Percentiles rank a stretch among this genome's conserved stretches.
Conservation (phyloP, 106 monocot species). For the Agapanthus africanus region DNA sequence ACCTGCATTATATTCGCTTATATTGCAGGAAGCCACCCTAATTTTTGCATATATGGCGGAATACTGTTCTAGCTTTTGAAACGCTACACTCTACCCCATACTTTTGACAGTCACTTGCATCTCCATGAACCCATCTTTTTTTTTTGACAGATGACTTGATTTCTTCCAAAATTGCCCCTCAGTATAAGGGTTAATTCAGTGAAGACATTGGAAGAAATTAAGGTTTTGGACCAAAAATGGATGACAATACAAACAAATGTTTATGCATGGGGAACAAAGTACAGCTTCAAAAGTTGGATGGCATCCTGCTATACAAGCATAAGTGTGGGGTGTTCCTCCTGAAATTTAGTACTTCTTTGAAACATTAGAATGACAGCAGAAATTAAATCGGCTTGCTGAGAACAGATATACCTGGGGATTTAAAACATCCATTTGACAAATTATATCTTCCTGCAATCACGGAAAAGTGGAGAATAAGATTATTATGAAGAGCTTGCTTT, state of each 20-base stretch:
- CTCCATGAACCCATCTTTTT: no score
- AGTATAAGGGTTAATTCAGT: no score
- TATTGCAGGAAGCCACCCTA: background rate
- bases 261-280: background rate
- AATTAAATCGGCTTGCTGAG: background rate
- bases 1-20: no score
- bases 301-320: background rate
- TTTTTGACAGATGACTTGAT: no score
- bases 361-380: background rate
- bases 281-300: background rate
- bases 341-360: background rate
- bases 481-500: background rate
- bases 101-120: no score
- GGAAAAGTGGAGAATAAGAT: background rate
- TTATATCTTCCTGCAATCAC: slow-evolving; percentile 67
- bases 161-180: no score
- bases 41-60: no score
- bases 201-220: no score
- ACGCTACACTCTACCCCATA: no score
- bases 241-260: background rate
- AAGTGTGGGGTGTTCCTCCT: background rate
- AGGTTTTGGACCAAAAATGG: no score
- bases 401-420: slow-evolving; percentile 75
- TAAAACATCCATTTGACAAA: slow-evolving; percentile 66
- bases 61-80: no score